A percentile compares a stretch with the other conserved stretches of the same genome.
Conservation (phyloP, 805 yeast genomes). For the Kodamaea sagamina region DNA sequence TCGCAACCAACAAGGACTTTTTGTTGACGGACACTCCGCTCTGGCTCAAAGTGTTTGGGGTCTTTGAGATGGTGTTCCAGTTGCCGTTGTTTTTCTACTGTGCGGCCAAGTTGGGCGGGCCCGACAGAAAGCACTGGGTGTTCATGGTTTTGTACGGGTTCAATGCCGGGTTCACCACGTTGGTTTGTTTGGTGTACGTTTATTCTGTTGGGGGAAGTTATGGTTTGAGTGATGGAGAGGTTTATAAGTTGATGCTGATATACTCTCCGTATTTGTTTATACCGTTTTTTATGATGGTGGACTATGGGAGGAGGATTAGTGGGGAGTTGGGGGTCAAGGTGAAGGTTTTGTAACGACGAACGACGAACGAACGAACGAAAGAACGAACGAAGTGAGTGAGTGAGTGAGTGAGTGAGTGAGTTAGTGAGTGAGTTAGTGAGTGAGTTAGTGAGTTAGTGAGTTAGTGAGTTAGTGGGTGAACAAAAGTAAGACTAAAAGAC, state of each 20-base stretch:
- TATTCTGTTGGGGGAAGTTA: constrained; percentile 31
- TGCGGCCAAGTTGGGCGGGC: constrained; percentile 24
- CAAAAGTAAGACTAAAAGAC: no score
- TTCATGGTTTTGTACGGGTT: constrained; percentile 69
- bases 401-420: no score
- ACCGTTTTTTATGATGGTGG: constrained; percentile 58
- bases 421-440: no score
- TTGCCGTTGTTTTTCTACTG: constrained; percentile 64
- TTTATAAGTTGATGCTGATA: constrained; percentile 47
- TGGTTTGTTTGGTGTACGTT: constrained; percentile 65
- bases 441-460: no score
- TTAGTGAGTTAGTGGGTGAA: no score
- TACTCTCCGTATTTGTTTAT: constrained; percentile 74
- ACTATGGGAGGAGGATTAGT: constrained; percentile 33
- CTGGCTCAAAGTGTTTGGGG: constrained; percentile 76
- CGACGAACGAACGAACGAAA: no score
- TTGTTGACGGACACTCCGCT: constrained; percentile 57
- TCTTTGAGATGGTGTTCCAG: constrained; percentile 73
- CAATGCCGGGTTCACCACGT: constrained; percentile 80
- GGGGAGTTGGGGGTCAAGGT: constrained; percentile 5
- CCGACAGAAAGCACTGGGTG: constrained; percentile 14
- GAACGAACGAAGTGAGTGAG: no score
- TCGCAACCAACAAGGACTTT: constrained; percentile 68
- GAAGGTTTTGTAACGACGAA: neutral
- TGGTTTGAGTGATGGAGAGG: constrained; percentile 42